These are phyloP conservation scores for Cercis canadensis DNA, from an alignment of 306 rosid species.

Conservation along the genomic window DNA sequence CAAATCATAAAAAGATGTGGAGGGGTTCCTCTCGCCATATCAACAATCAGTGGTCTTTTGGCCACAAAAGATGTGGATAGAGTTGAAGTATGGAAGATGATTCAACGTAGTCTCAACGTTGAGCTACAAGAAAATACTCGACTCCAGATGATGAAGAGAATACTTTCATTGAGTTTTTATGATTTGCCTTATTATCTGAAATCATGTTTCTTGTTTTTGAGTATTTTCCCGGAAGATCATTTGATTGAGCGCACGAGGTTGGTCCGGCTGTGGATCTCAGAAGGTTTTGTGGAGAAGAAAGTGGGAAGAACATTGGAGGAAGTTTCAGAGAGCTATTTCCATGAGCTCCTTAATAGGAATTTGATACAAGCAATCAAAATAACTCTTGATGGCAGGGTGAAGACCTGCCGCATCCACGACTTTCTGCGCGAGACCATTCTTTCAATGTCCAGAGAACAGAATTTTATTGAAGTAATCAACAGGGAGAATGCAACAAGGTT, in stretches of 20 bases:
- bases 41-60: neutral
- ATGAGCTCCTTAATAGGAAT: constrained; percentile 15
- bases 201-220: neutral
- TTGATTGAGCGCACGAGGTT: constrained; percentile 2
- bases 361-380: too few species aligned
- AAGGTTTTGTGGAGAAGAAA: constrained; percentile 26
- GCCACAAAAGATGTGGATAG: neutral
- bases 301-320: constrained; percentile 31
- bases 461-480: neutral
- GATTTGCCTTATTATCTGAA: constrained; percentile 13
- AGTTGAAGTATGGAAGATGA: neutral
- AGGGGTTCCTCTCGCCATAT: neutral
- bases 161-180: neutral
- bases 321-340: constrained; percentile 26
- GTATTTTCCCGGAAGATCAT: constrained; percentile 9
- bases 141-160: neutral
- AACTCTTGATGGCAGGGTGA: too few species aligned
- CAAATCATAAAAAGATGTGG: neutral
- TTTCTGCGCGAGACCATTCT: neutral
- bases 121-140: too few species aligned
- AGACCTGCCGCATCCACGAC: neutral
- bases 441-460: too few species aligned
- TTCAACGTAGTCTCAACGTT: neutral
- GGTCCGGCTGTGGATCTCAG: constrained; percentile 33
- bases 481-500: neutral